Percentiles rank a stretch among this genome's conserved stretches.
Evolutionary conservation across 495 filamentous ascomycete genomes (phyloP).

Genomic region (Penicillium nucicola): DNA sequence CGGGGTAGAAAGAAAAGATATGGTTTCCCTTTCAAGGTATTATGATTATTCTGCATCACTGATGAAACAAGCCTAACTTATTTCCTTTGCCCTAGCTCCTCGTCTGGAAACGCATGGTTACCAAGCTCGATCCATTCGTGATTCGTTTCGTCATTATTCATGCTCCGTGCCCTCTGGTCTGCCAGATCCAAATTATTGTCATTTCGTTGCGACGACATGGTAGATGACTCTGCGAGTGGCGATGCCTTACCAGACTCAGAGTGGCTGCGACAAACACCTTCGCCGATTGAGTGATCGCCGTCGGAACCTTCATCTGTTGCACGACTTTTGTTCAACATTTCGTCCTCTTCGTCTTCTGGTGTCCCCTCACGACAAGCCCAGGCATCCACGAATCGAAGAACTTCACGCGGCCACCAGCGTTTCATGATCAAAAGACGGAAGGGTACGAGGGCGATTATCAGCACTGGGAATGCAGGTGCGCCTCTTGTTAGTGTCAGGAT

Average conservation of each 20-base stretch:
- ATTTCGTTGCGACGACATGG: not conserved
- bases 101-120: slow-evolving; percentile 12
- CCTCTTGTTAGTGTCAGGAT: slow-evolving; percentile 61
- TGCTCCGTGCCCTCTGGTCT: slow-evolving; percentile 3
- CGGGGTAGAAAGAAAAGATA: too few relatives aligned
- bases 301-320: not conserved
- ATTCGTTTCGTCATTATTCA: slow-evolving; percentile 2
- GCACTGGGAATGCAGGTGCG: slow-evolving; percentile 63
- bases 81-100: slow-evolving; percentile 16
- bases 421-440: slow-evolving; percentile 63
- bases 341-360: slow-evolving; percentile 59
- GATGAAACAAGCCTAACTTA: not conserved
- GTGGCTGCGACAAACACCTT: not conserved
- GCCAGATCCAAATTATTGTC: slow-evolving; percentile 2
- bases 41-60: too few relatives aligned
- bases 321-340: slow-evolving; percentile 8
- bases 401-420: slow-evolving; percentile 57
- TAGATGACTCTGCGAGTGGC: not conserved
- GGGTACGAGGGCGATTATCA: slow-evolving; percentile 66
- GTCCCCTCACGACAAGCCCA: slow-evolving; percentile 71
- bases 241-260: not conserved
- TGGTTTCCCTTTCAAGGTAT: too few relatives aligned
- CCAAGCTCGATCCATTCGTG: slow-evolving; percentile 31
- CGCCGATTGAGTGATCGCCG: not conserved
- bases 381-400: slow-evolving; percentile 60